Evolutionary conservation across 78 protist genomes (phyloP).

Genomic region (Cavenderia fasciculata): DNA sequence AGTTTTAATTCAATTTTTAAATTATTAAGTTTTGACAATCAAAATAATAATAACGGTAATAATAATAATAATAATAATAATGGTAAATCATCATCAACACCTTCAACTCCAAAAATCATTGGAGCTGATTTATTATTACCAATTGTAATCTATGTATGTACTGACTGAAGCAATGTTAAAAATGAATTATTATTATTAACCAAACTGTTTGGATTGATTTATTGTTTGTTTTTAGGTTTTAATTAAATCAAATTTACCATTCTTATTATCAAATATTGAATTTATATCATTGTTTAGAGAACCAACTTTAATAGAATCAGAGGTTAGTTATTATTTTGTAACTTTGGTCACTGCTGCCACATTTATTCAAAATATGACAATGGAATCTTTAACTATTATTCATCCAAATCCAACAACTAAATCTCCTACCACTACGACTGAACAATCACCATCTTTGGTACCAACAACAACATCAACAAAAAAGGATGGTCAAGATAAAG

Average conservation of each 20-base stretch:
- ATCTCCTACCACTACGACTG: too few relatives aligned
- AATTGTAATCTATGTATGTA: conserved; percentile 56
- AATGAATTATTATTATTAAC: neutral
- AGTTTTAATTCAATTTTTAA: conserved; percentile 21
- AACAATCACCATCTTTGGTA: neutral
- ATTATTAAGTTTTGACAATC: neutral
- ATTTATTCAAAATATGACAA: conserved; percentile 67
- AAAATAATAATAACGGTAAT: too few relatives aligned
- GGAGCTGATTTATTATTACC: conserved; percentile 76
- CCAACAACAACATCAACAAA: neutral
- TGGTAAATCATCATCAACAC: too few relatives aligned
- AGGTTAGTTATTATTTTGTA: conserved; percentile 54
- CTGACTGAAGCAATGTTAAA: too few relatives aligned
- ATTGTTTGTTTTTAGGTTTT: conserved; percentile 20
- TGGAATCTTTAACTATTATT: conserved; percentile 47
- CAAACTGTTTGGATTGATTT: neutral
- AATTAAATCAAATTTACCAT: conserved; percentile 77
- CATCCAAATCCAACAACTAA: too few relatives aligned
- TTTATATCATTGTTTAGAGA: conserved; percentile 72
- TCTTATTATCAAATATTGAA: conserved; percentile 48
- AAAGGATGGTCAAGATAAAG: too few relatives aligned
- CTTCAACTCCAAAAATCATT: neutral
- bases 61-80: too few relatives aligned
- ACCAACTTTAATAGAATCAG: conserved; percentile 73
- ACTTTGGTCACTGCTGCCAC: conserved; percentile 69